Evolutionary conservation across 108 stramenopile genomes (phyloP).

Genomic region (Chaetoceros muelleri): DNA sequence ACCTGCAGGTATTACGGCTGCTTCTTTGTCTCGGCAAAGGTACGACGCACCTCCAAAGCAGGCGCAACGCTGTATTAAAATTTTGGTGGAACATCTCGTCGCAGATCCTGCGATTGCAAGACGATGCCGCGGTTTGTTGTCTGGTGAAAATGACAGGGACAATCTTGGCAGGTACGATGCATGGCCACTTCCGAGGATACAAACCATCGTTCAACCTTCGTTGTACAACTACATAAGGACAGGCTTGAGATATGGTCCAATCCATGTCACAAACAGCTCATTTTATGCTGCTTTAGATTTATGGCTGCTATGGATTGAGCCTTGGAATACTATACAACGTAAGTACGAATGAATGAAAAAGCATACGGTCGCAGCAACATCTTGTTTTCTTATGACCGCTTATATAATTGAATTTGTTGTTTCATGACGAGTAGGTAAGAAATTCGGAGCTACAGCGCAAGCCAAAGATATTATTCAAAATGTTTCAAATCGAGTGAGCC

Average conservation of each 20-base stretch:
- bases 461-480: neutral
- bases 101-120: slow-evolving; percentile 10
- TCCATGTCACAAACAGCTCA: slow-evolving; percentile 40
- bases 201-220: slow-evolving; percentile 37
- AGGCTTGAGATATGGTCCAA: slow-evolving; percentile 58
- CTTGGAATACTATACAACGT: slow-evolving; percentile 51
- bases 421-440: slow-evolving; percentile 3
- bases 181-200: slow-evolving; percentile 46
- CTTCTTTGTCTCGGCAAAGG: slow-evolving; percentile 18
- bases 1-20: neutral
- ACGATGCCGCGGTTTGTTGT: slow-evolving; percentile 15
- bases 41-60: slow-evolving; percentile 35
- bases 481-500: slow-evolving; percentile 2
- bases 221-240: slow-evolving; percentile 63
- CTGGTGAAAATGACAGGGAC: slow-evolving; percentile 12
- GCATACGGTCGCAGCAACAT: neutral
- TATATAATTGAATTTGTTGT: neutral
- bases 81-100: slow-evolving; percentile 23
- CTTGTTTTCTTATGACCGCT: neutral
- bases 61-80: slow-evolving; percentile 35
- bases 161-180: slow-evolving; percentile 9
- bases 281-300: slow-evolving; percentile 69
- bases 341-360: slow-evolving; percentile 8
- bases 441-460: neutral
- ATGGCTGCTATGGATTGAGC: slow-evolving; percentile 80